Conservation (phyloP, 129 eudicot genomes). For the Daucus carota region DH1_v3.0 NC_030385.2:11899501-11900000, state of each 20-base stretch:
- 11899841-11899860: too few relatives aligned
- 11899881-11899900: too few relatives aligned
- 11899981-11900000: too few relatives aligned
- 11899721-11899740: not conserved
- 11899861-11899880: too few relatives aligned
- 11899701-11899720: not conserved
- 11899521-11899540: conserved; percentile 60
- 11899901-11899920: too few relatives aligned
- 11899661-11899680: conserved; percentile 2
- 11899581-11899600: conserved; percentile 85
- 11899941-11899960: too few relatives aligned
- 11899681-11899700: not conserved
- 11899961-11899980: too few relatives aligned
- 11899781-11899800: not conserved
- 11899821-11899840: too few relatives aligned
- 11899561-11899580: conserved; percentile 97
- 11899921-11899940: too few relatives aligned
- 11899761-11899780: not conserved
- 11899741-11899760: not conserved
- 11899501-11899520: not conserved
- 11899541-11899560: conserved; percentile 95
- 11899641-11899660: conserved; percentile 37
- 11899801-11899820: not conserved
- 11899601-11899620: conserved; percentile 90
- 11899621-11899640: conserved; percentile 74